These are phyloP conservation scores for Trichosporon sp. DNA, from an alignment of 1,284 basidiomycete species.

Conservation along the genomic window DNA sequence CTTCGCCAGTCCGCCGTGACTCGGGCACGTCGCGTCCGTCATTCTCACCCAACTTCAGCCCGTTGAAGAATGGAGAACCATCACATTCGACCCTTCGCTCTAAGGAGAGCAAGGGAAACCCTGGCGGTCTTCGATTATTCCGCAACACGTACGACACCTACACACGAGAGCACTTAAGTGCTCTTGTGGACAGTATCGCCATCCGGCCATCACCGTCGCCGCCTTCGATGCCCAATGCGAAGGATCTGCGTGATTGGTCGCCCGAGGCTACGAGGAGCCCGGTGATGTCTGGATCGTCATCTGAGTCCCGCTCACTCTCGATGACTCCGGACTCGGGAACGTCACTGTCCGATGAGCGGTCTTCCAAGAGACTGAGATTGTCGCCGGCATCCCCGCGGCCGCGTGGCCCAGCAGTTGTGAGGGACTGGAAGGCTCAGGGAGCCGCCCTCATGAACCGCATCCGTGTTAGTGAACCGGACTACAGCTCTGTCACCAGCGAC, in stretches of 20 bases:
- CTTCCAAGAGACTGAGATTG: conserved; percentile 44
- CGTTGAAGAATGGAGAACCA: conserved; percentile 37
- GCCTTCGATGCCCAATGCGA: conserved; percentile 44
- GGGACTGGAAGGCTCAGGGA: conserved; percentile 50
- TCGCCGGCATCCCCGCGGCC: conserved; percentile 38
- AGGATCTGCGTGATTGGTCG: conserved; percentile 37
- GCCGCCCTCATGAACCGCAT: conserved; percentile 52
- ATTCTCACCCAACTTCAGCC: conserved; percentile 24
- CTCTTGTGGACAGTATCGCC: conserved; percentile 84
- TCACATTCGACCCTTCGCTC: conserved; percentile 41
- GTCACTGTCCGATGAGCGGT: conserved; percentile 38
- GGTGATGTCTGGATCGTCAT: conserved; percentile 15
- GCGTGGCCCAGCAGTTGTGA: conserved; percentile 16
- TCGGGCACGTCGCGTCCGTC: not conserved
- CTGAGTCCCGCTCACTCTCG: conserved; percentile 19
- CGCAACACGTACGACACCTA: conserved; percentile 87
- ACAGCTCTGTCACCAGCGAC: conserved; percentile 41
- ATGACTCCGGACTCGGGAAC: conserved; percentile 27
- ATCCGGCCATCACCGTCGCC: conserved; percentile 67
- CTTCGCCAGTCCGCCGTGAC: conserved; percentile 58
- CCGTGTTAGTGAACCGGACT: conserved; percentile 43
- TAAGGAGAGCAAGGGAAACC: conserved; percentile 13
- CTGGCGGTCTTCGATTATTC: conserved; percentile 71
- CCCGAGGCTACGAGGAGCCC: conserved; percentile 25
- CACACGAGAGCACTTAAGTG: conserved; percentile 86